Conservation (phyloP, 1,139 yeast genomes). For the Taiozyma sp. region DNA sequence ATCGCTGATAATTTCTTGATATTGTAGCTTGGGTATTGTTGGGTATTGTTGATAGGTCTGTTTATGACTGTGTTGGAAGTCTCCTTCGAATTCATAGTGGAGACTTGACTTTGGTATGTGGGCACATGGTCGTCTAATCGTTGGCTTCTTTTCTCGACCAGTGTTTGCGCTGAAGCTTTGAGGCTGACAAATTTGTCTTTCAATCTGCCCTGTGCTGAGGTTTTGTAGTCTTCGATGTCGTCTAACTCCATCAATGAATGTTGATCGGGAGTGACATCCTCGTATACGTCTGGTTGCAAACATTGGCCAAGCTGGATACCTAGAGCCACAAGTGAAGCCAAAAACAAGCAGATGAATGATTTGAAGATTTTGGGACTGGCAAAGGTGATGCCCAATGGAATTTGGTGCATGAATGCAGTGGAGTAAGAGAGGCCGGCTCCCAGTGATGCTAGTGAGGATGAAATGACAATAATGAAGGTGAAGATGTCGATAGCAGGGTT, state of each 20-base stretch:
- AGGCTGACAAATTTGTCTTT: constrained; percentile 14
- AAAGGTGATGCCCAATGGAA: not conserved
- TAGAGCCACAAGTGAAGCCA: constrained; percentile 12
- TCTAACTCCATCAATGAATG: not conserved
- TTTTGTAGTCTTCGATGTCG: not conserved
- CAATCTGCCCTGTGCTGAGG: not conserved
- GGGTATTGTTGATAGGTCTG: not conserved
- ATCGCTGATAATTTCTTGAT: constrained; percentile 20
- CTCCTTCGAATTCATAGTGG: not conserved
- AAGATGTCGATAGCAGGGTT: not conserved
- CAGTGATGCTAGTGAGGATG: constrained; percentile 9
- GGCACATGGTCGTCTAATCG: not conserved
- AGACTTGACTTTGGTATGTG: constrained; percentile 1
- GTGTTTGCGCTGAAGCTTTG: constrained; percentile 23
- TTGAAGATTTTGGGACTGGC: constrained; percentile 3
- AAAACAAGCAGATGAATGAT: constrained; percentile 10
- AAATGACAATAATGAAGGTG: constrained; percentile 2
- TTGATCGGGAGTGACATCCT: not conserved
- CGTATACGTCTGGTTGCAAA: constrained; percentile 4
- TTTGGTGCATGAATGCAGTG: constrained; percentile 2
- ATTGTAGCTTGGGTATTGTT: constrained; percentile 7
- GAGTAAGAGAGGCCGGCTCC: constrained; percentile 22
- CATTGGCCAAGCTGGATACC: constrained; percentile 17
- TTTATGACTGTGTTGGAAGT: not conserved
- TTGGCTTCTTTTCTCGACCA: constrained; percentile 14